These are phyloP conservation scores for Ligustrum vulgare DNA, from an alignment of 257 asterid species.

Conservation along the genomic window DNA sequence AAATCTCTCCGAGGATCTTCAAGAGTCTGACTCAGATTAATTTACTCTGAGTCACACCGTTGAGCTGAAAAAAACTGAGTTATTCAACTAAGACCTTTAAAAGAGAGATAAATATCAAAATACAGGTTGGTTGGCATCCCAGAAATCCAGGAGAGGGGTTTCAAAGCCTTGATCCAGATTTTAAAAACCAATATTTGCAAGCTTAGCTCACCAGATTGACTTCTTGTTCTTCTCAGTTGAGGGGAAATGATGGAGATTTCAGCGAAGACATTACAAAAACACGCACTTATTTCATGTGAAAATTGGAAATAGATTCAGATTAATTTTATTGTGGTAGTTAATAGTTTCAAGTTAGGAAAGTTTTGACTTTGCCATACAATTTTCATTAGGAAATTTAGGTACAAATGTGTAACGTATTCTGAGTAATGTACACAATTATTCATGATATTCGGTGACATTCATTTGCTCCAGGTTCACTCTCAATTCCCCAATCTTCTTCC, in stretches of 20 bases:
- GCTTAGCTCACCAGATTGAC: not conserved
- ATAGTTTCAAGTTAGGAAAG: not conserved
- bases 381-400: not conserved
- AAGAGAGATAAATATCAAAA: too few species aligned
- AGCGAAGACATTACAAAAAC: not conserved
- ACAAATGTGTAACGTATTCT: not conserved
- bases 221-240: not conserved
- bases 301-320: not conserved
- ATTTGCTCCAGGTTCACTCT: not conserved
- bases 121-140: not conserved
- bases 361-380: not conserved
- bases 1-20: not conserved
- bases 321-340: not conserved
- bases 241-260: not conserved
- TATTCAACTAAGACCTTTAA: not conserved
- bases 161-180: not conserved
- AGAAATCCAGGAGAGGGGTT: not conserved
- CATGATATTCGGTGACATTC: not conserved
- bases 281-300: not conserved
- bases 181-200: not conserved
- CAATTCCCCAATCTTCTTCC: not conserved
- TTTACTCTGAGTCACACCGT: not conserved
- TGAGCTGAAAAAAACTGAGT: not conserved
- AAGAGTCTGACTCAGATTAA: not conserved
- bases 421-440: not conserved